Evolutionary conservation across 2,329 filamentous ascomycete species (phyloP), one percentile per base, ranked within the genome.

Genomic region (Clarireedia paspali): DNA sequence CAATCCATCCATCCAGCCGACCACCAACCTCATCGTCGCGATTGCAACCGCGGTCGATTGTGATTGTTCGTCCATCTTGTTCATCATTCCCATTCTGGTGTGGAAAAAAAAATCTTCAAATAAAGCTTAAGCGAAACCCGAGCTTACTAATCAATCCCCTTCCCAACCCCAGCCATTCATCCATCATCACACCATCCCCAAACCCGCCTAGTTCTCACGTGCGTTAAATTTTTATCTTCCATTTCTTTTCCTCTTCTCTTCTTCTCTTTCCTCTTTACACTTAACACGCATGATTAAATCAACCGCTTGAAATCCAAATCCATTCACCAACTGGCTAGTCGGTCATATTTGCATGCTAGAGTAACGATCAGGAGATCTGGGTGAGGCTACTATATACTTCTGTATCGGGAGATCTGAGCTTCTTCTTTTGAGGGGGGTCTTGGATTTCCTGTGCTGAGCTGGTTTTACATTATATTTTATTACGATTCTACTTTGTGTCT

Each of bases 271-370:
- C 56, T 59, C 58, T 47, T 63, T 49, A 62, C 58, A 62, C 56
- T 62, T 42, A 58, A 58, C 47, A 42, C 44, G 56, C 65, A 67
- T 63, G 61, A 55, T 64, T 62, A 66, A 55, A 65, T 66, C 64
- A 66, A 66, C 58, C 63, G 53, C 63, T 63, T 60, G 58, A 57
- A 46, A 24, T 14, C 14, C 17, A n/a, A 40, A 47, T 49, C 60
- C 59, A 62, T 44, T 63, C 59, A 57, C 47, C 61, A 58, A 66
- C 60, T 65, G 64, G 57, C 57, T 63, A 59, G 56, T 52, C 57
- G 64, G 58, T 68, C 64, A 68, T 63, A 64, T 64, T 64, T 63
- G 59, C 62, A 60, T 68, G 64, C 63, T 53, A 64, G 51, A 68
- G 56, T 56, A 36, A 64, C 42, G 45, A 62, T 60, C 52, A n/a